A percentile compares a stretch with the other conserved stretches of the same genome.
Conservation (phyloP, 306 rosid species). For the Calophaca sinica region DNA sequence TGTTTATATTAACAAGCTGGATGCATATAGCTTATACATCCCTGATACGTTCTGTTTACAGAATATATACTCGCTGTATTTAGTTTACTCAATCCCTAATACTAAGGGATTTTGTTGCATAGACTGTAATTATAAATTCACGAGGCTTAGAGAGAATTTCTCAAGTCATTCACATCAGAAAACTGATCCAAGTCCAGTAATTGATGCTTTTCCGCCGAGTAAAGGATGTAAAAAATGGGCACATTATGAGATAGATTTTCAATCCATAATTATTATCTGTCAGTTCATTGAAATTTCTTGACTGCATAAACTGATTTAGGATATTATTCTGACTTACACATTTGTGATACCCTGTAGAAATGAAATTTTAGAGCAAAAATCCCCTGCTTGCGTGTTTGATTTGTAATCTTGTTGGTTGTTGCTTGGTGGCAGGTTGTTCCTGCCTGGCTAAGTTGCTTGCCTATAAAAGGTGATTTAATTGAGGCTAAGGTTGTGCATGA, state of each 20-base stretch:
- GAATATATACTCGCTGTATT: no score
- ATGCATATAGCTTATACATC: no score
- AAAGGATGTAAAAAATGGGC: not conserved
- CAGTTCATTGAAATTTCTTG: conserved; percentile 16
- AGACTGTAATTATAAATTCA: not conserved
- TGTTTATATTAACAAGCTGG: no score
- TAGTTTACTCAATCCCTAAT: no score
- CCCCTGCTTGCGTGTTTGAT: conserved; percentile 29
- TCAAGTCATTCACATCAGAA: not conserved
- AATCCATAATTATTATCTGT: not conserved
- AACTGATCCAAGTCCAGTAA: not conserved
- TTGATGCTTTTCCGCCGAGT: not conserved
- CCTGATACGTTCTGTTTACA: no score
- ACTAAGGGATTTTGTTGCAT: not conserved
- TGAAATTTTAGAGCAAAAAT: conserved; percentile 11
- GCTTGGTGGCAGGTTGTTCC: conserved; percentile 64
- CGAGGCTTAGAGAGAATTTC: not conserved
- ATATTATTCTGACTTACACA: conserved; percentile 1
- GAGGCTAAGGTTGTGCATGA: conserved; percentile 80
- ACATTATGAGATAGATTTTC: not conserved
- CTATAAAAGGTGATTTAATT: conserved; percentile 75
- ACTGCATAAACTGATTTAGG: not conserved
- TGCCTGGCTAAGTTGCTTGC: conserved; percentile 79
- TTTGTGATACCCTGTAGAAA: conserved; percentile 8
- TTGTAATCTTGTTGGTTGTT: conserved; percentile 26